These are phyloP conservation scores for Lasiodiplodia gonubiensis DNA, from an alignment of 2,329 filamentous ascomycete species.

Conservation along the genomic window DNA sequence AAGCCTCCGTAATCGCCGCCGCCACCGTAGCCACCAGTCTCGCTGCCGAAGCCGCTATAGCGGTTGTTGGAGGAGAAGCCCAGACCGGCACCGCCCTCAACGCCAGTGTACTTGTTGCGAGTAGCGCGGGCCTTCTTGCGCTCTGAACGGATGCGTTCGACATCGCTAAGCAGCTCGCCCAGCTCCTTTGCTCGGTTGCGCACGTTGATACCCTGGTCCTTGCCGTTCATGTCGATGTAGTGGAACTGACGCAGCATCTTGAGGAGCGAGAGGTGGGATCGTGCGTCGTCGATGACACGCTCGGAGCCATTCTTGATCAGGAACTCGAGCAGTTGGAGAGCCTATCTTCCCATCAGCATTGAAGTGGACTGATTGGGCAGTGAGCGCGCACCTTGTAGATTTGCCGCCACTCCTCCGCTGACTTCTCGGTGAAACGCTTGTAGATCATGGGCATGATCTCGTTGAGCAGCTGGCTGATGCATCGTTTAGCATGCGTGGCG, in stretches of 20 bases:
- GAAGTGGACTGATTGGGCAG: neutral
- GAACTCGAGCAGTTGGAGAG: constrained; percentile 92
- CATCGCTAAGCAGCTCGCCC: constrained; percentile 88
- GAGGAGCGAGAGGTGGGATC: constrained; percentile 90
- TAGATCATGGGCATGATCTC: constrained; percentile 99
- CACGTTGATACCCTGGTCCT: constrained; percentile 97
- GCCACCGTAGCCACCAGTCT: constrained; percentile 44
- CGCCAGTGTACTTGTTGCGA: constrained; percentile 93
- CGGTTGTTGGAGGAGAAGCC: constrained; percentile 63
- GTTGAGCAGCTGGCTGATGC: constrained; percentile 85
- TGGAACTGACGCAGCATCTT: constrained; percentile 99
- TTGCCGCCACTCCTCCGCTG: constrained; percentile 97
- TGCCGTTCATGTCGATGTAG: constrained; percentile 93
- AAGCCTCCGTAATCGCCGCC: constrained; percentile 68
- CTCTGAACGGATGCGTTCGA: constrained; percentile 77
- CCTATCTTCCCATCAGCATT: constrained; percentile 48
- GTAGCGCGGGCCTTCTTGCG: constrained; percentile 88
- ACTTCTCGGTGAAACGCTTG: constrained; percentile 97
- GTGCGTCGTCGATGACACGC: constrained; percentile 93
- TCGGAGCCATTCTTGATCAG: constrained; percentile 98
- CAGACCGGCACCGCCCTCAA: constrained; percentile 77
- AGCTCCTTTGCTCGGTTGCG: constrained; percentile 96
- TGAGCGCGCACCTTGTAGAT: constrained; percentile 81
- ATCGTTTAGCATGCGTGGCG: constrained; percentile 13
- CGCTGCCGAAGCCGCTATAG: constrained; percentile 92